These are phyloP conservation scores for Cystobasidium onofrii DNA, from an alignment of 768 basidiomycete species.

Conservation along the genomic window DNA sequence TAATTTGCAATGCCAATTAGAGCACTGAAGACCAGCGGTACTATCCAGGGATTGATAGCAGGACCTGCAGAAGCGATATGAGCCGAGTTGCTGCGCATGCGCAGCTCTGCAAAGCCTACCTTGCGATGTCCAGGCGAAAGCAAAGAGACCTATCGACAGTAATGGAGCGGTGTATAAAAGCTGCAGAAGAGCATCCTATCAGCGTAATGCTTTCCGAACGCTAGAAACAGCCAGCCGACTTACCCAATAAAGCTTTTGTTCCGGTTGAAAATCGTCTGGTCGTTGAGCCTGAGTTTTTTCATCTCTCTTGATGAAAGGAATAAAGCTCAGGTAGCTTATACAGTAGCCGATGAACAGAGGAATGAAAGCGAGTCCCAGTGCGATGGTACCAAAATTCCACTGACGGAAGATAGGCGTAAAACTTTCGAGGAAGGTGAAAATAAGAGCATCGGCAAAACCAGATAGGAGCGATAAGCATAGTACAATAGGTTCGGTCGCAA, in stretches of 20 bases:
- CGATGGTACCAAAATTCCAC: constrained; percentile 41
- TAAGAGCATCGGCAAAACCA: constrained; percentile 44
- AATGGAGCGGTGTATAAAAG: constrained; percentile 34
- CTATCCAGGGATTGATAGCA: constrained; percentile 27
- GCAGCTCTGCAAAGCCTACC: too few species aligned
- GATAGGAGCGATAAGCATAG: constrained; percentile 42
- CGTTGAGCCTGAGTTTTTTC: constrained; percentile 30
- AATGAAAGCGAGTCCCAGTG: constrained; percentile 42
- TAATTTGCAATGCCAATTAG: constrained; percentile 36
- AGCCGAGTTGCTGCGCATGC: too few species aligned
- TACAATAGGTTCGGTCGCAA: constrained; percentile 37
- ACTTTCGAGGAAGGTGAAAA: constrained; percentile 45
- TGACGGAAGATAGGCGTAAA: constrained; percentile 42
- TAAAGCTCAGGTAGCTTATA: constrained; percentile 40
- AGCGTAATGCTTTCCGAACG: background rate
- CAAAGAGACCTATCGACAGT: constrained; percentile 27
- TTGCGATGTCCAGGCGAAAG: constrained; percentile 39
- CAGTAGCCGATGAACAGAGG: constrained; percentile 43
- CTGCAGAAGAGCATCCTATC: background rate
- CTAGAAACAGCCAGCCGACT: background rate
- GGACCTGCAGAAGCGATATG: background rate
- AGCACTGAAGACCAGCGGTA: constrained; percentile 36
- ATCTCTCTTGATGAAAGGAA: constrained; percentile 39
- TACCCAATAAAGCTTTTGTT: constrained; percentile 39
- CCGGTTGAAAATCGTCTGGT: constrained; percentile 39